phyloP scores from a whole-genome alignment of 495 filamentous ascomycete species.

The Clohesyomyces aquaticus region DNA sequence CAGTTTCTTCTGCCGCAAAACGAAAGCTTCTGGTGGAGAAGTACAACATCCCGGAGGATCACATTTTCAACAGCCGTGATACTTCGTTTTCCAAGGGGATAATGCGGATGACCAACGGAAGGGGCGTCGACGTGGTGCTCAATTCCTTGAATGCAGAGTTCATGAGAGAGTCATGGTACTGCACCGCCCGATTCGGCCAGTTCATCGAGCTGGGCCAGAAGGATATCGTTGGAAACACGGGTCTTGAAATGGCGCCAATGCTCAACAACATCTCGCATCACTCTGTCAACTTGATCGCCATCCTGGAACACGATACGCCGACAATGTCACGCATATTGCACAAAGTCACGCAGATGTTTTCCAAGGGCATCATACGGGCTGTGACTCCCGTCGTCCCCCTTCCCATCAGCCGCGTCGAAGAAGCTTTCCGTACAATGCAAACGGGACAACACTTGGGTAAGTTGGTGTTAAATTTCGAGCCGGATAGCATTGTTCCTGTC shows the following conservation, averaged over 20 bases:
- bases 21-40: neutral
- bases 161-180: slow-evolving; percentile 2
- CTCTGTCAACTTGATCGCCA: neutral
- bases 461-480: neutral
- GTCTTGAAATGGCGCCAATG: neutral
- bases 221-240: slow-evolving; percentile 2
- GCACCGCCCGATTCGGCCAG: slow-evolving; percentile 5
- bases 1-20: slow-evolving; percentile 1
- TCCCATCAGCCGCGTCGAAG: neutral
- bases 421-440: neutral
- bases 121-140: slow-evolving; percentile 13
- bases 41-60: neutral
- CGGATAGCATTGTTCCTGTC: neutral
- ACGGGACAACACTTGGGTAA: neutral
- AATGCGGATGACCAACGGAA: neutral
- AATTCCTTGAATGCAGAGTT: neutral
- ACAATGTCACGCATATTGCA: neutral
- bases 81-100: neutral
- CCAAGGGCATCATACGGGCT: neutral
- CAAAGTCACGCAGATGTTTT: neutral
- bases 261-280: neutral
- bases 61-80: slow-evolving; percentile 11
- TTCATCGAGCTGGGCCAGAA: slow-evolving; percentile 1
- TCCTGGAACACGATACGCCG: no score
- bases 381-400: neutral